Evolutionary conservation across 495 filamentous ascomycete genomes (phyloP), one percentile per base, ranked within the genome.

Genomic region (Ascobolus immersus): DNA sequence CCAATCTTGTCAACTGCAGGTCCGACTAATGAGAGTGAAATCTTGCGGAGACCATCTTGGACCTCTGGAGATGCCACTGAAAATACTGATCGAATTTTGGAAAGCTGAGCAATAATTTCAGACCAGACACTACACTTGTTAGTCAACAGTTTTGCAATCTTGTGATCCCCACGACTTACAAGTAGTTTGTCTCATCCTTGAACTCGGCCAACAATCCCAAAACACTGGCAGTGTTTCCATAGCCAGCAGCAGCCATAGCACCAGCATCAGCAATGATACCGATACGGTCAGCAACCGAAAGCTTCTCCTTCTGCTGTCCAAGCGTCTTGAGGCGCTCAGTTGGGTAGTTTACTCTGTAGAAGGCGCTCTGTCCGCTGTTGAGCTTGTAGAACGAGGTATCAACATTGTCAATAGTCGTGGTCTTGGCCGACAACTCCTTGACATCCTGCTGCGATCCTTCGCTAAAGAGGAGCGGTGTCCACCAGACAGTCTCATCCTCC

Each of bases 401-500:
- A 37, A 93, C 49, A 21, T 71, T 68, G 17, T 62, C 59, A 39
- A 94, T 60, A 5, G 65, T 78, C 15, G 75, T 66, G 40, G 72
- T 60, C 51, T 76, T 93, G 17, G 62, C 55, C 0, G 71, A 74
- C n/a, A 96, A 61, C 33, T 78, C 70, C 7, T 18, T 36, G 8
- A 62, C 49, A 8, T 49, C 45, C 35, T 55, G 48, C 21, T 61
- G 44, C 11, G 56, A 57, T 36, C 59, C 36, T 32, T 65, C 59
- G 45, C 70, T 73, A 28, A 96, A 57, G 15, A 73, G 72, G 10
- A 94, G 62, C 12, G 86, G 86, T 43, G 93, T 66, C 82, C 86
- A 93, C 86, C 86, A 96, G n/a, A 64, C 69, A 2, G 79, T 90
- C 48, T 74, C 52, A 51, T 96, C 80, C 34, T 96, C 86, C 37